These are phyloP conservation scores for Pythium brassicae DNA, from an alignment of 352 stramenopile species.

Conservation along the genomic window DNA sequence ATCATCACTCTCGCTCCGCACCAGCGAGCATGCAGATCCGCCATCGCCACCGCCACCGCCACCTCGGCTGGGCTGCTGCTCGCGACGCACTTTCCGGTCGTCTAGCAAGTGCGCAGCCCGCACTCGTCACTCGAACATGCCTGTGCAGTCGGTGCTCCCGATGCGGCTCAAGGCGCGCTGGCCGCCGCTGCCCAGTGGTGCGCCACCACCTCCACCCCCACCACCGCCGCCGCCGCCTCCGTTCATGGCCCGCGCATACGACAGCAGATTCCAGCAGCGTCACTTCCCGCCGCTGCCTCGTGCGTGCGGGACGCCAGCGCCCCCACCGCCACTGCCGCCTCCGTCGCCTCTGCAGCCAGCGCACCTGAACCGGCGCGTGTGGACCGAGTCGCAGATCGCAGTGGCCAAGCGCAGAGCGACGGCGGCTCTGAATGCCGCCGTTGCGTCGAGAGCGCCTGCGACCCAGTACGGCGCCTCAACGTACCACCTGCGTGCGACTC, in stretches of 20 bases:
- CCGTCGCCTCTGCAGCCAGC: not conserved
- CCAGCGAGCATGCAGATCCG: no score
- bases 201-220: slow-evolving; percentile 1
- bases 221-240: not conserved
- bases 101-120: no score
- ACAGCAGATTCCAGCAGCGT: not conserved
- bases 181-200: slow-evolving; percentile 3
- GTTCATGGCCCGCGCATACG: not conserved
- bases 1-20: no score
- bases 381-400: not conserved
- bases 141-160: no score
- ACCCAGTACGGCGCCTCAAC: not conserved
- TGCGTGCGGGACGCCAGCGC: no score
- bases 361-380: not conserved
- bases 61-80: no score
- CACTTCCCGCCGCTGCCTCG: slow-evolving; percentile 3
- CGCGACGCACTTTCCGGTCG: no score
- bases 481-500: slow-evolving; percentile 1
- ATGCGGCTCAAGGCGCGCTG: slow-evolving; percentile 1
- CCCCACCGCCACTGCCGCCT: not conserved
- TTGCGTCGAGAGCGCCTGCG: not conserved
- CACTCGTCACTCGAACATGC: no score
- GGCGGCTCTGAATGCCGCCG: not conserved
- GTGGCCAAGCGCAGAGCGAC: not conserved
- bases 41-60: no score